These are phyloP conservation scores for Cladosporium oxysporum DNA, from an alignment of 2,329 filamentous ascomycete species.

Conservation along the genomic window DNA sequence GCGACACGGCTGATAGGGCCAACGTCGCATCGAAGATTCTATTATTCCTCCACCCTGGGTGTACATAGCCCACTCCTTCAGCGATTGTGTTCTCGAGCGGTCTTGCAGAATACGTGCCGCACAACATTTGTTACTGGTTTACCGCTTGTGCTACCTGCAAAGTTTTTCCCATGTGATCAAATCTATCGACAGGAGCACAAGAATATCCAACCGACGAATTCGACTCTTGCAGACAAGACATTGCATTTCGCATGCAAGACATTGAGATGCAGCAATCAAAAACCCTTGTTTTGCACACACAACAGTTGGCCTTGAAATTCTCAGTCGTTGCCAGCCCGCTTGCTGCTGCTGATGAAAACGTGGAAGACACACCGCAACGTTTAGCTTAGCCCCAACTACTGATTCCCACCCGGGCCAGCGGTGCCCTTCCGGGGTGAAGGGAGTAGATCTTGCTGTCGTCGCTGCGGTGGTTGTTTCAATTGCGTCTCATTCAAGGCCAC, in stretches of 20 bases:
- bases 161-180: not conserved
- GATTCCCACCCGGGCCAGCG: conserved; percentile 6
- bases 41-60: not conserved
- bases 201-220: not conserved
- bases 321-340: not conserved
- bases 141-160: conserved; percentile 1
- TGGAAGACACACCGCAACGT: conserved; percentile 18
- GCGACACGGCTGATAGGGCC: not conserved
- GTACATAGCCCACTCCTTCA: not conserved
- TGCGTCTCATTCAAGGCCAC: not conserved
- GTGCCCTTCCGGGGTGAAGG: conserved; percentile 7
- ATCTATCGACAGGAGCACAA: not conserved
- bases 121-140: not conserved
- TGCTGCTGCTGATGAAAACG: conserved; percentile 4
- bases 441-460: conserved; percentile 8
- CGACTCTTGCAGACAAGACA: not conserved
- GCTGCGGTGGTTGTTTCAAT: conserved; percentile 15
- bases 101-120: not conserved
- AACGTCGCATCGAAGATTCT: conserved; percentile 11
- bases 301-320: conserved; percentile 1
- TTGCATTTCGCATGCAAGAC: not conserved
- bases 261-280: conserved; percentile 12
- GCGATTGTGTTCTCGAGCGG: not conserved
- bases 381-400: not conserved
- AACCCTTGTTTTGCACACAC: not conserved